These are phyloP conservation scores for Eudorina sp. DNA, from an alignment of 139 green algal species.

Conservation along the genomic window DNA sequence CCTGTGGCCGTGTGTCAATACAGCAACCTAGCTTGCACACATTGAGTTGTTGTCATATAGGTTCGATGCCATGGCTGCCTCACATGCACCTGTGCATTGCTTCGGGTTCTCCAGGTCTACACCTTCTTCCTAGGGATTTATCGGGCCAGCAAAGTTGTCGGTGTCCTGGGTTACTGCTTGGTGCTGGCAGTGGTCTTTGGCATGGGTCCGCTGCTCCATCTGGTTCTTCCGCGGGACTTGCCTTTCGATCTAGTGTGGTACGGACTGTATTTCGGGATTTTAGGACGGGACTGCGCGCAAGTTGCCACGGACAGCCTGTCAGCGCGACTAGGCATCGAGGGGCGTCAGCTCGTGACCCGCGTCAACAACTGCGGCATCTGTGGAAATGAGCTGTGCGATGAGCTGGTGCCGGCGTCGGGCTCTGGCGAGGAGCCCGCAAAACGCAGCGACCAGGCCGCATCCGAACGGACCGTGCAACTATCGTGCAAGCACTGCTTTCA, in stretches of 20 bases:
- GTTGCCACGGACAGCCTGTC: slow-evolving; percentile 76
- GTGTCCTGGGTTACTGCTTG: slow-evolving; percentile 78
- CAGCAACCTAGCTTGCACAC: no score
- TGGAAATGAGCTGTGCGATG: slow-evolving; percentile 70
- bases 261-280: slow-evolving; percentile 92
- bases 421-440: neutral
- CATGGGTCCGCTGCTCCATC: slow-evolving; percentile 60
- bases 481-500: slow-evolving; percentile 95
- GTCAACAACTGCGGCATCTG: slow-evolving; percentile 88
- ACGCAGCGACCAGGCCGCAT: neutral
- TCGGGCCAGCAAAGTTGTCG: slow-evolving; percentile 69
- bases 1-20: no score
- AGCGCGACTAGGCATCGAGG: slow-evolving; percentile 64
- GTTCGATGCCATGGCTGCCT: no score
- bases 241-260: slow-evolving; percentile 79
- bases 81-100: neutral
- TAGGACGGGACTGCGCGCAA: slow-evolving; percentile 89
- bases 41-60: no score
- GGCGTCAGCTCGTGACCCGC: slow-evolving; percentile 55
- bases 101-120: slow-evolving; percentile 75
- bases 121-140: slow-evolving; percentile 83
- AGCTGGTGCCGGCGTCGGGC: slow-evolving; percentile 17
- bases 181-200: slow-evolving; percentile 82
- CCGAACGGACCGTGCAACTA: slow-evolving; percentile 76
- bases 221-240: slow-evolving; percentile 43